Conservation (phyloP, 1,139 yeast species). For the Meyerozyma sp. region DNA sequence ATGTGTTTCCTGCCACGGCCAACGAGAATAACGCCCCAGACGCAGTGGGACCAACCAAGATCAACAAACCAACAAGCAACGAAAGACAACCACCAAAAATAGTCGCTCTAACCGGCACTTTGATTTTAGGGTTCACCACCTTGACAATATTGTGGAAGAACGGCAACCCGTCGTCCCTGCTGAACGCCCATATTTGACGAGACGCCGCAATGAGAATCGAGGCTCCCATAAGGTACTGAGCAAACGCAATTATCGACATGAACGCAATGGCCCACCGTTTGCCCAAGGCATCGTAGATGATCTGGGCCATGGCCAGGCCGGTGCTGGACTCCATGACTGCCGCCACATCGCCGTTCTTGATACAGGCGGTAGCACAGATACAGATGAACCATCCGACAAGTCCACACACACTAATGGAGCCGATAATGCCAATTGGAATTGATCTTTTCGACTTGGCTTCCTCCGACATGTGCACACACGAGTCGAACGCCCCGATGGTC, state of each 20-base stretch:
- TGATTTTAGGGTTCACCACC: conserved; percentile 18
- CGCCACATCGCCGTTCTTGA: conserved; percentile 16
- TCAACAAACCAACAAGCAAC: conserved; percentile 25
- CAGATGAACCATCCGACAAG: conserved; percentile 17
- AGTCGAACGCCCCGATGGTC: conserved; percentile 30
- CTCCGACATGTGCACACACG: conserved; percentile 27
- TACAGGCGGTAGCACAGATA: conserved; percentile 15
- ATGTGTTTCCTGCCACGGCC: conserved; percentile 41
- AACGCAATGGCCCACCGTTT: conserved; percentile 19
- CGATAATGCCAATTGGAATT: conserved; percentile 27
- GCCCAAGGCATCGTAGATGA: conserved; percentile 19
- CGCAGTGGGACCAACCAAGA: conserved; percentile 30
- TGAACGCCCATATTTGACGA: conserved; percentile 13
- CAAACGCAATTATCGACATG: conserved; percentile 18
- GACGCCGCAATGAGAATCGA: conserved; percentile 17
- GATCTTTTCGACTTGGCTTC: conserved; percentile 23
- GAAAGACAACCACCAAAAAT: conserved; percentile 24
- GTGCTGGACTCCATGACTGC: conserved; percentile 12
- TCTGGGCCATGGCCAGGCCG: conserved; percentile 22
- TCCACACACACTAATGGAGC: conserved; percentile 22
- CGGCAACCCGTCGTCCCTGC: conserved; percentile 24
- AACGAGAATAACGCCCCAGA: conserved; percentile 46
- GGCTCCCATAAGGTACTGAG: conserved; percentile 21
- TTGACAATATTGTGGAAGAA: conserved; percentile 28
- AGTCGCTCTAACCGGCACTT: conserved; percentile 30